A percentile compares a stretch with the other conserved stretches of the same genome.
phyloP scores from a whole-genome alignment of 495 filamentous ascomycete species.

The Staphylotrichum longicolle region DNA sequence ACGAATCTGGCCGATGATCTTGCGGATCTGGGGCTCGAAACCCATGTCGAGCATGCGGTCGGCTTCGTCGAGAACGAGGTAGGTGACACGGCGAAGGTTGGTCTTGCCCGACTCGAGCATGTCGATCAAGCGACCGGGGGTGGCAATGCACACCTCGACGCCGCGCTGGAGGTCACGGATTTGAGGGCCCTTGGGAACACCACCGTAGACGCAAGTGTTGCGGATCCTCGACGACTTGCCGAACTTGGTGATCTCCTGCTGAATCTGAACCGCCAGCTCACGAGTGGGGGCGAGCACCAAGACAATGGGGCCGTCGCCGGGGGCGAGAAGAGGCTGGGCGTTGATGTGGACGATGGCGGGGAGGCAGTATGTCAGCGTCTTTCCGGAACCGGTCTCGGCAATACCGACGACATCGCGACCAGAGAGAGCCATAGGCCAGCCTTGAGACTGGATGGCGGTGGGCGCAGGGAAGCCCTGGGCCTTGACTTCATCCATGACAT shows the following conservation, averaged over 20 bases:
- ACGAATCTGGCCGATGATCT: constrained; percentile 96
- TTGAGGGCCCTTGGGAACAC: constrained; percentile 94
- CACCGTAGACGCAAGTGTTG: constrained; percentile 98
- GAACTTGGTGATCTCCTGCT: constrained; percentile 92
- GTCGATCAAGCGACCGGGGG: constrained; percentile 94
- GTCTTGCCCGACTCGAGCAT: constrained; percentile 98
- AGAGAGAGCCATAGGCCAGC: constrained; percentile 98
- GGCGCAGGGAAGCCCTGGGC: constrained; percentile 89
- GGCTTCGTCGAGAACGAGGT: constrained; percentile 85
- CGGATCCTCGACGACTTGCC: constrained; percentile 97
- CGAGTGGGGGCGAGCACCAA: constrained; percentile 92
- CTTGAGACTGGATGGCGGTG: constrained; percentile 95
- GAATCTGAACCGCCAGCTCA: constrained; percentile 97
- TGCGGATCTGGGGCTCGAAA: constrained; percentile 86
- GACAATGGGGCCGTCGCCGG: constrained; percentile 95
- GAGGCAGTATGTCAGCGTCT: constrained; percentile 97
- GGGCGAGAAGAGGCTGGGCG: constrained; percentile 94
- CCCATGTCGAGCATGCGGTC: constrained; percentile 93
- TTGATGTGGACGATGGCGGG: constrained; percentile 99
- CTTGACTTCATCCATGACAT: constrained; percentile 98
- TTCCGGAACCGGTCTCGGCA: constrained; percentile 98
- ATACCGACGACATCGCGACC: constrained; percentile 99
- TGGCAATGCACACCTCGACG: constrained; percentile 92
- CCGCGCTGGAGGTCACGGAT: constrained; percentile 88
- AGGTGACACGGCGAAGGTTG: constrained; percentile 96